Evolutionary conservation across 768 basidiomycete genomes (phyloP).

Genomic region (Amanita inopinata): DNA sequence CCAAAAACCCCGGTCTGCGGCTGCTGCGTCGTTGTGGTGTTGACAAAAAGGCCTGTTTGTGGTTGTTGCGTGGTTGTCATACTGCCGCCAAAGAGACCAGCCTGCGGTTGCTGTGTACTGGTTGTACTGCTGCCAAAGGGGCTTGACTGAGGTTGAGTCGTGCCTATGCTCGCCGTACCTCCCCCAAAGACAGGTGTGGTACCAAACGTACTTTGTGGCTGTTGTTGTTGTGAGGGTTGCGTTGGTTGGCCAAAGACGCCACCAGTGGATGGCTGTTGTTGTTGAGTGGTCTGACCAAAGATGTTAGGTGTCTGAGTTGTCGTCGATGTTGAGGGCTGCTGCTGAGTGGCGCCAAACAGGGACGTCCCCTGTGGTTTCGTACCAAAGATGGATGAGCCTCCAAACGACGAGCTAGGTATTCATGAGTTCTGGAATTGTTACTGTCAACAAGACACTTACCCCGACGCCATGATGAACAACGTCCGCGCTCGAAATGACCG

Average conservation of each 20-base stretch:
- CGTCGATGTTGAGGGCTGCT: slow-evolving; percentile 19
- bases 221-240: slow-evolving; percentile 16
- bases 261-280: slow-evolving; percentile 15
- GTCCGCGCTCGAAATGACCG: too few species aligned
- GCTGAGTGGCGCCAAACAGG: slow-evolving; percentile 25
- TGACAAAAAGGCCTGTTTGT: slow-evolving; percentile 20
- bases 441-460: background rate
- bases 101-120: background rate
- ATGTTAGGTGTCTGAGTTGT: slow-evolving; percentile 16
- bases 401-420: background rate
- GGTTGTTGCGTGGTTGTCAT: slow-evolving; percentile 13
- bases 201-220: slow-evolving; percentile 9
- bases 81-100: background rate
- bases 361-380: slow-evolving; percentile 24
- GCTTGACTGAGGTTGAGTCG: background rate
- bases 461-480: background rate
- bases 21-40: slow-evolving; percentile 11
- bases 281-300: slow-evolving; percentile 14
- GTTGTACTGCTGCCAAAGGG: background rate
- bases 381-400: slow-evolving; percentile 27
- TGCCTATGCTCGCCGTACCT: background rate
- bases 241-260: slow-evolving; percentile 15
- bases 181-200: background rate
- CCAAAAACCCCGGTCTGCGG: slow-evolving; percentile 2
- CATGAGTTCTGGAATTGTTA: background rate